Percentiles rank a stretch among this genome's conserved stretches.
Conservation (phyloP, 176 grass and related monocot genomes). For the Avena eriantha region DNA sequence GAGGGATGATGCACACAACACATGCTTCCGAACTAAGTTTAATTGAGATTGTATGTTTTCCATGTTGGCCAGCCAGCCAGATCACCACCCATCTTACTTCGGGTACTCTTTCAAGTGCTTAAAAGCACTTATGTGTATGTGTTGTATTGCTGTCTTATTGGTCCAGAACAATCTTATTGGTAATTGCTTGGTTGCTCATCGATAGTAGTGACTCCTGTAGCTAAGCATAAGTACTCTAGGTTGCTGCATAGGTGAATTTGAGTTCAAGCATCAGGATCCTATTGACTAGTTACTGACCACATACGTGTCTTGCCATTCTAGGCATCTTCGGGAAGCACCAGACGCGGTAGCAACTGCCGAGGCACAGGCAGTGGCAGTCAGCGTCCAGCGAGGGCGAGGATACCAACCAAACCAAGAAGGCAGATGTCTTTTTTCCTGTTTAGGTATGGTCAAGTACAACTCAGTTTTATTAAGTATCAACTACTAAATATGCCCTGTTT, state of each 20-base stretch:
- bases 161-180: no score
- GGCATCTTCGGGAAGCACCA: conserved; percentile 48
- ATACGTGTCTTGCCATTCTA: conserved; percentile 26
- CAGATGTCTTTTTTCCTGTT: conserved; percentile 23
- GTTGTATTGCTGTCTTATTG: no score
- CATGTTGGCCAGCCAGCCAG: conserved; percentile 32
- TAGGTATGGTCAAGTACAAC: conserved; percentile 26
- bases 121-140: not conserved
- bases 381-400: not conserved
- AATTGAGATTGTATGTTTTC: conserved; percentile 25
- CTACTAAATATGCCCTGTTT: no score
- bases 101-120: not conserved
- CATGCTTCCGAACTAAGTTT: not conserved
- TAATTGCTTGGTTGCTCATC: no score
- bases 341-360: conserved; percentile 40
- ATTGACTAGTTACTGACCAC: conserved; percentile 9
- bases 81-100: not conserved
- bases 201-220: no score
- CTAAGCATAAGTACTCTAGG: no score
- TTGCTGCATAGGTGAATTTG: conserved; percentile 9
- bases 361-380: not conserved
- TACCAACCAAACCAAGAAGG: conserved; percentile 31
- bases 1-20: conserved; percentile 9
- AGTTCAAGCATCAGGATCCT: conserved; percentile 27
- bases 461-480: no score